These are phyloP conservation scores for Silene latifolia DNA, from an alignment of 148 eudicot genomes.

Conservation along the genomic window DNA sequence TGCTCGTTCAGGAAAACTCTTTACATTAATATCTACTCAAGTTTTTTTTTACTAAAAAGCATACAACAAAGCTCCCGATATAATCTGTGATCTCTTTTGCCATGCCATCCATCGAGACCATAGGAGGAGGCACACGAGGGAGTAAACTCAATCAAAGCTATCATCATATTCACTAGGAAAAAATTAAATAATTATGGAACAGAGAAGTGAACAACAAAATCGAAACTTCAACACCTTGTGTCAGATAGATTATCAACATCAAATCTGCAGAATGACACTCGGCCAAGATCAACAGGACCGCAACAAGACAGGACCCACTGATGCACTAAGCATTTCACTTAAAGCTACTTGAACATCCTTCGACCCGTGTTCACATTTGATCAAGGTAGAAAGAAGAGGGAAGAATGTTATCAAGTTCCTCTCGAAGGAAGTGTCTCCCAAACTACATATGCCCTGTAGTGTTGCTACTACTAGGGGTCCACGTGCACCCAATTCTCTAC, in stretches of 20 bases:
- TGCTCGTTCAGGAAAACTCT: no score
- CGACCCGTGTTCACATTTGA: constrained; percentile 87
- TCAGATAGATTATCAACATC: constrained; percentile 16
- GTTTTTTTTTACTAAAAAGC: constrained; percentile 9
- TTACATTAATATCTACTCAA: background rate
- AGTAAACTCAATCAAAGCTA: constrained; percentile 9
- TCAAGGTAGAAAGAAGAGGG: constrained; percentile 65
- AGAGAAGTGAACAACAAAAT: constrained; percentile 20
- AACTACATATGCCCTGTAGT: constrained; percentile 66
- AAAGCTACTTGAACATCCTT: constrained; percentile 74
- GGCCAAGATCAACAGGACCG: constrained; percentile 44
- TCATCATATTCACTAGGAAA: background rate
- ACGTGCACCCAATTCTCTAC: constrained; percentile 73
- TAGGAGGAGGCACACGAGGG: no score
- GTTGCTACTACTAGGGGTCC: constrained; percentile 83
- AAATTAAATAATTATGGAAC: constrained; percentile 7
- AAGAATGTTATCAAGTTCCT: constrained; percentile 61
- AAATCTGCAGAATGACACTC: constrained; percentile 17
- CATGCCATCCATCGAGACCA: background rate
- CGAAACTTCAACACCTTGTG: constrained; percentile 7
- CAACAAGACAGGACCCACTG: constrained; percentile 64
- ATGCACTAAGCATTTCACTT: constrained; percentile 68
- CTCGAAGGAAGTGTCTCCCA: constrained; percentile 66
- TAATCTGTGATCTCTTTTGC: constrained; percentile 16
- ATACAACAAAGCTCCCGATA: constrained; percentile 31